These are phyloP conservation scores for Cercospora janseana DNA, from an alignment of 2,329 filamentous ascomycete genomes.

Conservation along the genomic window DNA sequence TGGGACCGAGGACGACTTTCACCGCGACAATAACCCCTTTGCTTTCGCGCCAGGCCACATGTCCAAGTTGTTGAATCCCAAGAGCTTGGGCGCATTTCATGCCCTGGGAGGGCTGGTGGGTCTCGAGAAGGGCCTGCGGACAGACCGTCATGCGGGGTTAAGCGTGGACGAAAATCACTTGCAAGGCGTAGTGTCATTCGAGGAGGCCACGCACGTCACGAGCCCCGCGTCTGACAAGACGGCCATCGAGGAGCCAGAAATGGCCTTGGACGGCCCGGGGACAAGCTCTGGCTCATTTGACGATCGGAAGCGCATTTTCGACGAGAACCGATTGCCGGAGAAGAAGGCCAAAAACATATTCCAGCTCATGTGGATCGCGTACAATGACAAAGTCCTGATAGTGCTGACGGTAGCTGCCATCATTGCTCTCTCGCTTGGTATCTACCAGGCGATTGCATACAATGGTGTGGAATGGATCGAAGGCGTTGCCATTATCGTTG, in stretches of 20 bases:
- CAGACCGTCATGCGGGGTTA: slow-evolving; percentile 63
- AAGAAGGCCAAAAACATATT: slow-evolving; percentile 68
- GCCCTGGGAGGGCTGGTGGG: slow-evolving; percentile 71
- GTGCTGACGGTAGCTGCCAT: slow-evolving; percentile 67
- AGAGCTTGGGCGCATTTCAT: slow-evolving; percentile 71
- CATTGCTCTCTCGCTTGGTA: slow-evolving; percentile 71
- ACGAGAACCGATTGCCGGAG: slow-evolving; percentile 67
- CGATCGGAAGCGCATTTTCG: slow-evolving; percentile 69
- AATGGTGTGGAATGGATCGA: slow-evolving; percentile 76
- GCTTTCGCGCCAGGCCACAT: slow-evolving; percentile 80
- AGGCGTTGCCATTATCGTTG: slow-evolving; percentile 74
- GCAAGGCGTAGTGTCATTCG: slow-evolving; percentile 66
- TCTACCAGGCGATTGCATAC: slow-evolving; percentile 61
- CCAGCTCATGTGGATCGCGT: slow-evolving; percentile 74
- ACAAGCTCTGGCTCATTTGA: slow-evolving; percentile 43
- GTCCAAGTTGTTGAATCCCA: slow-evolving; percentile 76
- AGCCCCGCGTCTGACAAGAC: slow-evolving; percentile 35
- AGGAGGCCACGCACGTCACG: slow-evolving; percentile 51
- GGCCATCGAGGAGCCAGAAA: slow-evolving; percentile 27
- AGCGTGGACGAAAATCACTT: slow-evolving; percentile 66
- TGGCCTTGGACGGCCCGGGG: slow-evolving; percentile 18
- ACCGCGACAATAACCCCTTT: slow-evolving; percentile 75
- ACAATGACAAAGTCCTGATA: slow-evolving; percentile 78
- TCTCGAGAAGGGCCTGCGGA: slow-evolving; percentile 69
- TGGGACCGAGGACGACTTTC: slow-evolving; percentile 71